A percentile compares a stretch with the other conserved stretches of the same genome.
phyloP scores from a whole-genome alignment of 345 rosid genomes.

The Diplotaxis tenuifolia region DNA sequence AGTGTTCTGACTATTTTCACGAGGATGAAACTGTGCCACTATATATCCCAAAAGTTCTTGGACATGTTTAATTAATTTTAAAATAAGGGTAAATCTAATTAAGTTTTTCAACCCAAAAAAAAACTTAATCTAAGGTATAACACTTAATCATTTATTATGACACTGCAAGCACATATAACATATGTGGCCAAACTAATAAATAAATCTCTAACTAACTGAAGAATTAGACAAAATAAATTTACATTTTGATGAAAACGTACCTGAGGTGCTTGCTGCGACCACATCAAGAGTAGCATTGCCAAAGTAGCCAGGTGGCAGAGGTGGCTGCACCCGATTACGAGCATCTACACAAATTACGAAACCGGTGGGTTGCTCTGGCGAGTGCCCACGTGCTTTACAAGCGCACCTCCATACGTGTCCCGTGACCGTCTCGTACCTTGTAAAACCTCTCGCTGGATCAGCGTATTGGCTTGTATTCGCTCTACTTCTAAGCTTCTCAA shows the following conservation, averaged over 20 bases:
- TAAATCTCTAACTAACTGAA: background rate
- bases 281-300: conserved; percentile 50
- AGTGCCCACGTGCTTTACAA: conserved; percentile 38
- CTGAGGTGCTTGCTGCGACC: conserved; percentile 41
- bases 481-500: conserved; percentile 43
- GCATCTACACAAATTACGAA: conserved; percentile 46
- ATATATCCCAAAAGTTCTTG: too few relatives aligned
- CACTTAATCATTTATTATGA: background rate
- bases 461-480: conserved; percentile 34
- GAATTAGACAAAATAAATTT: background rate
- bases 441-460: conserved; percentile 36
- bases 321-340: conserved; percentile 46
- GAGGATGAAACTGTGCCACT: too few relatives aligned
- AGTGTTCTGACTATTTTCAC: too few relatives aligned
- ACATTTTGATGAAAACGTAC: conserved; percentile 9
- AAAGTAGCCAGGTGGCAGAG: conserved; percentile 38
- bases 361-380: conserved; percentile 48
- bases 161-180: background rate
- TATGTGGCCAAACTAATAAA: background rate
- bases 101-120: too few relatives aligned
- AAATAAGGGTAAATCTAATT: too few relatives aligned
- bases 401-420: conserved; percentile 40
- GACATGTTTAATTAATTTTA: too few relatives aligned
- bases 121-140: background rate
- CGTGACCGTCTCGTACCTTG: conserved; percentile 37